Base-by-base conservation (phyloP, 2,329 filamentous ascomycete species). In the Sclerotinia borealis region DNA sequence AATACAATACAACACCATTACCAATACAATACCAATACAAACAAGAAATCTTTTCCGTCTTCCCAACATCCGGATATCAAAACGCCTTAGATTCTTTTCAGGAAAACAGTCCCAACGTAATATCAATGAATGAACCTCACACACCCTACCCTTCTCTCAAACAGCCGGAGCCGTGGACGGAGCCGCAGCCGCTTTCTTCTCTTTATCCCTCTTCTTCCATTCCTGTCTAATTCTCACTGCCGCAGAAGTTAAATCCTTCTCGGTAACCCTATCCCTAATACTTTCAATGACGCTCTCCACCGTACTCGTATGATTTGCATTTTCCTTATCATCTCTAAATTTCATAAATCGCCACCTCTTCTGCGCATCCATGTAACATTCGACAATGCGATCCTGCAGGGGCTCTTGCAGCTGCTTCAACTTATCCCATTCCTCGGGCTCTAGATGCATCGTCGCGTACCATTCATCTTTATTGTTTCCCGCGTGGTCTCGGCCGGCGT, bases 261-360 rank as follows among this genome's bases (percentile, higher is more conserved):
- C 86, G 0, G 86, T 90, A 13, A 99, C 92, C 1, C 86, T 87
- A 72, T 97, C 92, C 65, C 86, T 83, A 70, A 99, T 98, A 76
- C 91, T 96, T 68, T 93, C 88, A 64, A 97, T 82, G 4, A 99
- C 95, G 74, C 90, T 96, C 31, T 87, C 81, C 1, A 97, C 91
- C 0, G 91, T 93, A 22, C 80, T 87, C 65, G 90, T 88, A 76
- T 98, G 93, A 72, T 99, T 99, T 0, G 91, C 92, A 69, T 96
- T 89, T 34, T 81, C 80, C 78, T 99, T 99, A 76, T 99, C 95
- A 72, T 98, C 93, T 59, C 95, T 84, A 76, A 97, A 93, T 36
- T 93, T 87, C 70, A 95, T 88, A 75, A 91, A 91, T 64, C 92
- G 86, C 95, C 95, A 99, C 27, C 87, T 80, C 22, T 84, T 84